Base-by-base conservation (phyloP, 805 yeast genomes). In the Kodamaea jinghongensis region DNA sequence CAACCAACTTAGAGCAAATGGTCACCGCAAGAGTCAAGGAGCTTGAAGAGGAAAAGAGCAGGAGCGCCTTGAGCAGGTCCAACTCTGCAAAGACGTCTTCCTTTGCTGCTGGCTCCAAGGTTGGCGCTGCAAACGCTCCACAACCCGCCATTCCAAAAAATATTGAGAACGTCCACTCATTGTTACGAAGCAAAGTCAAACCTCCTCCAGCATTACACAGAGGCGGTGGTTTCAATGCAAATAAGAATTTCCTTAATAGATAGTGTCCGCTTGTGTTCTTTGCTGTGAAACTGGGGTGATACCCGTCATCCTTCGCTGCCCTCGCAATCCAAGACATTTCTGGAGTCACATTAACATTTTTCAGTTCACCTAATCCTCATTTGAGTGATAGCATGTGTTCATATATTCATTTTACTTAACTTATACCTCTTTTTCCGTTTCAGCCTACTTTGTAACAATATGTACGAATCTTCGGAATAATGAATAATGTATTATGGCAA, bases 131-230 rank as follows among this genome's bases (percentile, higher is more conserved):
- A 26, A 22, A 29, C 39, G 34, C 23, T 7, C 22, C 45, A 11
- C 39, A 28, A 17, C 40, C 38, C 2, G 34, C 15, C 14, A 12
- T 33, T 6, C 42, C 42, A 6, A 39, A 46, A 11, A 47, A 47
- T 23, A 45, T 51, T 13, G 71, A 68, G 35, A 67, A 57, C 37
- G 74, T 69, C 22, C 64, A 60, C 31, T 57, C 67, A 3, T 54
- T 69, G 42, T 60, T 69, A 46, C 61, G 65, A 41, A 57, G 58
- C 43, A 69, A 67, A 45, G 73, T 68, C 13, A 58, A 54, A 39
- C 30, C 30, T 12, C 70, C 73, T 4, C 73, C 73, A 4, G 71
- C 74, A 7, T 58, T 68, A 38, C 73, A 68, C 47, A 56, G 72
- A 43, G 71, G 73, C 8, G 72, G 72, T 1, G 55, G 66, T 33